phyloP scores from a whole-genome alignment of 164 flowering plant species.

The Brasenia schreberi region DNA sequence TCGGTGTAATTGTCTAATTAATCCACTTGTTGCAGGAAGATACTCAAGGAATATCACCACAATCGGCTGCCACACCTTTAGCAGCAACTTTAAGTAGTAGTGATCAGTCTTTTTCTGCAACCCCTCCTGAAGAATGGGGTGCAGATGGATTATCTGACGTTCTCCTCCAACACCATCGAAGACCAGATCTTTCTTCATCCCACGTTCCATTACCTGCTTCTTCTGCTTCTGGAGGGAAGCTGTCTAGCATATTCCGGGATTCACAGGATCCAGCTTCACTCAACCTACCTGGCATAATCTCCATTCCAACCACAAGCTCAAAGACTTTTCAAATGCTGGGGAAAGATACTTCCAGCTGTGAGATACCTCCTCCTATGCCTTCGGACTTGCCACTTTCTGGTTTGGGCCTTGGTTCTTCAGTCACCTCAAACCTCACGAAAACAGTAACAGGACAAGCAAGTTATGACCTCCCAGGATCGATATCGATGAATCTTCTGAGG shows the following conservation, averaged over 20 bases:
- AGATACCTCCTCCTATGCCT: slow-evolving; percentile 23
- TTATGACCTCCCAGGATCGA: slow-evolving; percentile 33
- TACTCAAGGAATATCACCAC: slow-evolving; percentile 18
- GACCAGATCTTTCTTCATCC: slow-evolving; percentile 3
- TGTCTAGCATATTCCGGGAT: slow-evolving; percentile 39
- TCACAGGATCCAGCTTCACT: slow-evolving; percentile 37
- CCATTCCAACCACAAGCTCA: slow-evolving; percentile 22
- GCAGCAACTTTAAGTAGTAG: slow-evolving; percentile 28
- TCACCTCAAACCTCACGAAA: slow-evolving; percentile 19
- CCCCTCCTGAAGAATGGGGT: slow-evolving; percentile 98
- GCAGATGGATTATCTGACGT: slow-evolving; percentile 66
- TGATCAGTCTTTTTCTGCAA: slow-evolving; percentile 44
- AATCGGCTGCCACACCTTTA: slow-evolving; percentile 33
- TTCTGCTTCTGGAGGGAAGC: slow-evolving; percentile 24
- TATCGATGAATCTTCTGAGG: slow-evolving; percentile 35
- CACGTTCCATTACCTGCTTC: not conserved
- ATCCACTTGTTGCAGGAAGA: slow-evolving; percentile 50
- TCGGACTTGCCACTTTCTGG: slow-evolving; percentile 24
- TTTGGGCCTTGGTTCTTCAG: slow-evolving; percentile 16
- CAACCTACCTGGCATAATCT: slow-evolving; percentile 27
- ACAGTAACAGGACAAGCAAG: slow-evolving; percentile 22
- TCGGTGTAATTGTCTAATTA: not conserved
- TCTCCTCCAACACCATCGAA: slow-evolving; percentile 20
- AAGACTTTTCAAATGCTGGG: slow-evolving; percentile 23
- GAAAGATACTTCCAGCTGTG: slow-evolving; percentile 40